These are phyloP conservation scores for Xylaria curta DNA, from an alignment of 495 filamentous ascomycete genomes.

Conservation along the genomic window DNA sequence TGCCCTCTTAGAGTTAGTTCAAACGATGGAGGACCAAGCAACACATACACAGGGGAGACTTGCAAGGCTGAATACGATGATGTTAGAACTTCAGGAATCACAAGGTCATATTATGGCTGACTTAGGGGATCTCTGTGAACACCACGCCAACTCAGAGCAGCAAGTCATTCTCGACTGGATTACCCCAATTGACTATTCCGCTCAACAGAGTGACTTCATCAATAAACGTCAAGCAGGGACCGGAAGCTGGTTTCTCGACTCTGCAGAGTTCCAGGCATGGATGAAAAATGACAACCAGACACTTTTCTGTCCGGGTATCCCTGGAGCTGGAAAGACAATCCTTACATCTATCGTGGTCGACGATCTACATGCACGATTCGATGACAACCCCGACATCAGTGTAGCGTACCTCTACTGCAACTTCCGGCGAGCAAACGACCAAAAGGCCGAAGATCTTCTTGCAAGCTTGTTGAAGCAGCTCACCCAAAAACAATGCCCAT, in stretches of 20 bases:
- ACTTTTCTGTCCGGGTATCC: slow-evolving; percentile 55
- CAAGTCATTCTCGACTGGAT: slow-evolving; percentile 40
- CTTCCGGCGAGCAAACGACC: slow-evolving; percentile 37
- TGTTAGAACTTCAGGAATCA: not conserved
- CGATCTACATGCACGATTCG: slow-evolving; percentile 34
- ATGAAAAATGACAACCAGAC: slow-evolving; percentile 31
- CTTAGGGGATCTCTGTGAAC: not conserved
- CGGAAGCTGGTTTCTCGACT: slow-evolving; percentile 52
- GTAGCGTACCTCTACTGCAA: slow-evolving; percentile 54
- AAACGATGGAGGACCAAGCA: not conserved
- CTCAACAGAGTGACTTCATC: slow-evolving; percentile 36
- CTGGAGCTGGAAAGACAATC: slow-evolving; percentile 43
- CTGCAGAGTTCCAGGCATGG: slow-evolving; percentile 45
- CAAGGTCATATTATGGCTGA: not conserved
- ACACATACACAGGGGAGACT: not conserved
- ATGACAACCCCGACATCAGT: slow-evolving; percentile 37
- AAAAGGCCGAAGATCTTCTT: slow-evolving; percentile 34
- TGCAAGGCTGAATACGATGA: not conserved
- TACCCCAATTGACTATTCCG: slow-evolving; percentile 31
- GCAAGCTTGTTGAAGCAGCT: slow-evolving; percentile 44
- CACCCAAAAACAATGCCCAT: slow-evolving; percentile 12
- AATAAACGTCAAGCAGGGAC: slow-evolving; percentile 44
- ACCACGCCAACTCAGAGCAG: not conserved
- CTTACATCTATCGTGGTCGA: slow-evolving; percentile 46
- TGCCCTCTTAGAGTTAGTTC: not conserved